Conservation (phyloP, 2,329 filamentous ascomycete species). For the Sporothrix curviconia region DNA sequence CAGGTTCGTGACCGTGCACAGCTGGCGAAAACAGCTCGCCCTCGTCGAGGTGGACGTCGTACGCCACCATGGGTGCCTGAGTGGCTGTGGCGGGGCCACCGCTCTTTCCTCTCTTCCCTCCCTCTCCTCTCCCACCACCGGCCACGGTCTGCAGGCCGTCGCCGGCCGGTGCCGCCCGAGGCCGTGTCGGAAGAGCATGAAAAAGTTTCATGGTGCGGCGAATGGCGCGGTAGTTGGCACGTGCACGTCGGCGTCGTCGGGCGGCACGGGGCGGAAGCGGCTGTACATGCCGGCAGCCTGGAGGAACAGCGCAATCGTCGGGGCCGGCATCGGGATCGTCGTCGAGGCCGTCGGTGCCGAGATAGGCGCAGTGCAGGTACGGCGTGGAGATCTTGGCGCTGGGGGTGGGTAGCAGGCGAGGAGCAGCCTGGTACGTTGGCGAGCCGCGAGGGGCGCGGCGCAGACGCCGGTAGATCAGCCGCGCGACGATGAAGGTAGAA, state of each 20-base stretch:
- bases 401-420: constrained; percentile 75
- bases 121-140: too few species aligned
- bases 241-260: constrained; percentile 38
- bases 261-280: constrained; percentile 59
- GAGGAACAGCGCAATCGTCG: too few species aligned
- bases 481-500: constrained; percentile 26
- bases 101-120: too few species aligned
- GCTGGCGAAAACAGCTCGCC: constrained; percentile 68
- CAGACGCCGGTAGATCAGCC: constrained; percentile 27
- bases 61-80: constrained; percentile 37
- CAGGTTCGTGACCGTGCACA: constrained; percentile 62
- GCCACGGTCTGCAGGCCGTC: background rate
- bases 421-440: constrained; percentile 60
- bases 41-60: constrained; percentile 59
- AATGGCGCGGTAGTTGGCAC: constrained; percentile 8
- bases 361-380: constrained; percentile 59
- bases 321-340: constrained; percentile 29
- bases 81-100: background rate
- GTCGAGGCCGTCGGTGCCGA: constrained; percentile 54
- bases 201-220: constrained; percentile 7
- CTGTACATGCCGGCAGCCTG: constrained; percentile 61
- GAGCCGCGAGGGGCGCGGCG: constrained; percentile 45
- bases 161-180: background rate
- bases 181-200: constrained; percentile 18
- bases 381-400: constrained; percentile 62